Evolutionary conservation across 345 rosid species (phyloP).

Genomic region (Citropsis articulata): DNA sequence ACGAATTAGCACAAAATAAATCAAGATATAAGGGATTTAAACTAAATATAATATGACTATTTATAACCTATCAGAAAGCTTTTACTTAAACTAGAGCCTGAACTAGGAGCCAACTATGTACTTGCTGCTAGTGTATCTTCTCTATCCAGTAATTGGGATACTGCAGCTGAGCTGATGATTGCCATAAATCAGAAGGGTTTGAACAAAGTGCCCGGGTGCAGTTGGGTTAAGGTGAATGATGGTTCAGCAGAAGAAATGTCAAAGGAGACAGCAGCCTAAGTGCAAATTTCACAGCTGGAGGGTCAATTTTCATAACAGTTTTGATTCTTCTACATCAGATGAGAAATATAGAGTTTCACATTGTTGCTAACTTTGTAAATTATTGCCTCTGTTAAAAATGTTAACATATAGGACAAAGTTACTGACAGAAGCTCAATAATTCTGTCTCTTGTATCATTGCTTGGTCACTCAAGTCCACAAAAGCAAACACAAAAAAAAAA

Average conservation of each 20-base stretch:
- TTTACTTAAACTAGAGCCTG: slow-evolving; percentile 24
- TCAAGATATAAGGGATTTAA: too few relatives aligned
- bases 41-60: too few relatives aligned
- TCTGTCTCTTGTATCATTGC: not conserved
- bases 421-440: slow-evolving; percentile 15
- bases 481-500: not conserved
- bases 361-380: not conserved
- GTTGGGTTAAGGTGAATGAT: not conserved
- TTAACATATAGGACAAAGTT: slow-evolving; percentile 13
- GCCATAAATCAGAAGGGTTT: slow-evolving; percentile 21
- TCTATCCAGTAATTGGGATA: slow-evolving; percentile 26
- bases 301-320: not conserved
- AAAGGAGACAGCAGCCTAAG: slow-evolving; percentile 2
- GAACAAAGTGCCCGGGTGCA: slow-evolving; percentile 7
- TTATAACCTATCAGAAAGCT: too few relatives aligned
- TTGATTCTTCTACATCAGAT: not conserved
- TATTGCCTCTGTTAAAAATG: slow-evolving; percentile 3
- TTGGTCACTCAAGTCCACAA: not conserved
- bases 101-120: slow-evolving; percentile 26
- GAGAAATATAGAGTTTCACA: not conserved
- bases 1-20: too few relatives aligned
- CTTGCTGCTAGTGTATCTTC: slow-evolving; percentile 24
- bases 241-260: not conserved
- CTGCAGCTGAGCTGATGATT: slow-evolving; percentile 23
- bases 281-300: not conserved